A percentile compares a stretch with the other conserved stretches of the same genome.
phyloP scores from a whole-genome alignment of 2,329 filamentous ascomycete genomes.

The Calonectria fujianensis region DNA sequence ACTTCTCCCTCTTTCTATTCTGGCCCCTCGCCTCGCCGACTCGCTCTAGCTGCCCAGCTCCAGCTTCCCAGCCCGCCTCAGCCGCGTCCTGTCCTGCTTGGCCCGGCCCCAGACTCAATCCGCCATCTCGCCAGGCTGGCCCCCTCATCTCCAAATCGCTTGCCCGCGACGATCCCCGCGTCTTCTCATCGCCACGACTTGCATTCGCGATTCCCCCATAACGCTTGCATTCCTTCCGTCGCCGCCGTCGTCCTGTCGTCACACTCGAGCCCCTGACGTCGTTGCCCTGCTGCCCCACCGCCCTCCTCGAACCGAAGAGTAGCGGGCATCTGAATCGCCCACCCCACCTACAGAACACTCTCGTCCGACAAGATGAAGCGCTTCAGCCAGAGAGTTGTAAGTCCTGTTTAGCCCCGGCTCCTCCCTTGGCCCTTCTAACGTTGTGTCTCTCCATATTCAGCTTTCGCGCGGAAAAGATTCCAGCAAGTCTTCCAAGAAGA shows the following conservation, averaged over 20 bases:
- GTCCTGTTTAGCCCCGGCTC: conserved; percentile 60
- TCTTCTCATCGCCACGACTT: conserved; percentile 46
- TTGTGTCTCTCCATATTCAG: conserved; percentile 65
- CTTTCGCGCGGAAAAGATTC: conserved; percentile 92
- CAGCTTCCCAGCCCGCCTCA: conserved; percentile 44
- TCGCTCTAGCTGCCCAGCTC: conserved; percentile 39
- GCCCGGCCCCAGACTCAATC: conserved; percentile 47
- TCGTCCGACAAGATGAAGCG: conserved; percentile 87
- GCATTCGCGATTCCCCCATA: conserved; percentile 37
- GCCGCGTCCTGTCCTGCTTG: conserved; percentile 42
- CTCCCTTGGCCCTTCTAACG: conserved; percentile 42
- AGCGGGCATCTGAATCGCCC: conserved; percentile 55
- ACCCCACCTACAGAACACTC: conserved; percentile 52
- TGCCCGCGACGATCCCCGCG: conserved; percentile 43
- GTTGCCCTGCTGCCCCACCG: conserved; percentile 57
- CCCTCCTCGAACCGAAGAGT: conserved; percentile 51
- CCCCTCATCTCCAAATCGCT: conserved; percentile 47
- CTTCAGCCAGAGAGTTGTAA: conserved; percentile 97
- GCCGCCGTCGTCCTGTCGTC: conserved; percentile 46
- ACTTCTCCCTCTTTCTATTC: conserved; percentile 33
- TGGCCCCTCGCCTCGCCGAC: conserved; percentile 35
- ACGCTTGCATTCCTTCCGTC: conserved; percentile 44
- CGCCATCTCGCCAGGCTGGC: conserved; percentile 49
- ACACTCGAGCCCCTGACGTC: conserved; percentile 57
- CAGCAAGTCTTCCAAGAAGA: conserved; percentile 88